Base-by-base conservation (phyloP, 2,329 filamentous ascomycete species). In the Orbilia blumenaviensis region DNA sequence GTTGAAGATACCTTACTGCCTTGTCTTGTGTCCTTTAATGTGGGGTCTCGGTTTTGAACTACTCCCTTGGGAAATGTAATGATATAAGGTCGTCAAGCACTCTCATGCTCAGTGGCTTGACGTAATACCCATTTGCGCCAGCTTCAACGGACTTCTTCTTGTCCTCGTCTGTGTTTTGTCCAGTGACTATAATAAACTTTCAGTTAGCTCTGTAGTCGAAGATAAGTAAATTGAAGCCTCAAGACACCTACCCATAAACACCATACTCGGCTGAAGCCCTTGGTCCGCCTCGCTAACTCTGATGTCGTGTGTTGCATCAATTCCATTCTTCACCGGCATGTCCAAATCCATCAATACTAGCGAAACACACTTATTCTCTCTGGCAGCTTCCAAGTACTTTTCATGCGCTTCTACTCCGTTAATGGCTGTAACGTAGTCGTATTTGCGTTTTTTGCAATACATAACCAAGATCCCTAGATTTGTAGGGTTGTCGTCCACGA, bases 401-500 rank as follows among this genome's bases (percentile, higher is more conserved):
- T 84, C 81, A 8, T 86, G 82, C 1, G 85, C 85, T 79, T 86
- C 82, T 16, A 82, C 80, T 1, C 85, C 85, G 44, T 86, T 83
- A 5, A 82, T 81, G 0, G 85, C 85, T 0, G 82, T 83, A 14
- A 82, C 79, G 25, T 85, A 85, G 14, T 83, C 82, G 23, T 85
- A 81, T 0, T 82, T 82, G 9, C 84, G 81, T 44, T 84, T 83
- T 64, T 84, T 83, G 58, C 85, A 84, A 77, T 86, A 86, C 79
- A 85, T 84, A 16, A 83, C 81, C 27, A 86, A 78, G 25, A 86
- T 85, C 18, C 85, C 84, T 0, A 86, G 82, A 21, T 86, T 86
- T 66, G 86, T 84, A 1, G 83, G 66, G 50, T 86, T 86, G 73
- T 86, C 85, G 74, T 86, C 85, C 0, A 86, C 85, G 0, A 86